phyloP scores from a whole-genome alignment of 2,329 filamentous ascomycete genomes.

The Talaromyces sp. region DNA sequence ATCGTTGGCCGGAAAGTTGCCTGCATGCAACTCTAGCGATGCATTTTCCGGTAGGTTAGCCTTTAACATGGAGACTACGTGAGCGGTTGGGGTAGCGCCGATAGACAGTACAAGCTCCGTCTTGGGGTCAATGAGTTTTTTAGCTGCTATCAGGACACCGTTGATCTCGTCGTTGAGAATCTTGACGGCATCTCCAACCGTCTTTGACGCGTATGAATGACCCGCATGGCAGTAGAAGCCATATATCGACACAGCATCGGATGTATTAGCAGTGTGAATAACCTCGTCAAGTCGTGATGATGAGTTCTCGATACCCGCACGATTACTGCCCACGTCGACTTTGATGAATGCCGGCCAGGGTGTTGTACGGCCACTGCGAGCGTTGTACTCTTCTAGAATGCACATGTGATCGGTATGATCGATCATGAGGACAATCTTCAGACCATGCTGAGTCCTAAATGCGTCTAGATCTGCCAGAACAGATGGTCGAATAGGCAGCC shows the following conservation, averaged over 20 bases:
- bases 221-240: slow-evolving; percentile 42
- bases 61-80: slow-evolving; percentile 33
- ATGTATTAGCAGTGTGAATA: slow-evolving; percentile 28
- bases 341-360: slow-evolving; percentile 40
- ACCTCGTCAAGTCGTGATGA: slow-evolving; percentile 28
- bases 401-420: slow-evolving; percentile 37
- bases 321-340: slow-evolving; percentile 36
- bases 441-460: slow-evolving; percentile 11
- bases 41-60: slow-evolving; percentile 24
- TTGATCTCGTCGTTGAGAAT: slow-evolving; percentile 32
- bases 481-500: slow-evolving; percentile 39
- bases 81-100: slow-evolving; percentile 39
- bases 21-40: slow-evolving; percentile 38
- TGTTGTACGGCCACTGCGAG: slow-evolving; percentile 1
- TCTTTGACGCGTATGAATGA: slow-evolving; percentile 37
- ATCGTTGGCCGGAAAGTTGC: slow-evolving; percentile 39
- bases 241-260: slow-evolving; percentile 30
- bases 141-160: slow-evolving; percentile 31
- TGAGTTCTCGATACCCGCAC: slow-evolving; percentile 32
- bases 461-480: slow-evolving; percentile 13
- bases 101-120: slow-evolving; percentile 33
- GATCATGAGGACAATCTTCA: slow-evolving; percentile 19
- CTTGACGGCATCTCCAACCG: slow-evolving; percentile 31
- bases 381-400: slow-evolving; percentile 26
- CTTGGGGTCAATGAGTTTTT: slow-evolving; percentile 21